Evolutionary conservation across 805 yeast species (phyloP), one percentile per base, ranked within the genome.

Genomic region (Maudiozyma bulderi): DNA sequence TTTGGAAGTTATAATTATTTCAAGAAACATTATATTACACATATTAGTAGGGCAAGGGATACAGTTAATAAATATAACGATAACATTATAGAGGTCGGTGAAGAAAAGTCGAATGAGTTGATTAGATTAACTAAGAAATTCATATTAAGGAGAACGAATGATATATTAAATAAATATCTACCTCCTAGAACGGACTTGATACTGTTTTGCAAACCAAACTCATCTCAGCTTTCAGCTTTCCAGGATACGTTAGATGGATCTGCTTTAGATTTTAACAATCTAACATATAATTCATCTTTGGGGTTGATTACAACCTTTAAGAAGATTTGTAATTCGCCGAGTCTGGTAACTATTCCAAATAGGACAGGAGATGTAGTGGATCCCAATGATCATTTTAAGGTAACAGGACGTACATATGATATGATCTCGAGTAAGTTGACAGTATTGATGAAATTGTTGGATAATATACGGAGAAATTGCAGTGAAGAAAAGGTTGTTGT

Each of bases 251-350:
- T 75, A 13, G 54, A 62, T 2, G 60, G 60, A 1, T 52, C 59
- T 1, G 58, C 64, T 1, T 40, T 61, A 14, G 59, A 58, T 32
- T 74, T 54, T 50, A 57, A 42, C 47, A 62, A 39, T 54, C 57
- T 49, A 54, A 61, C 58, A 40, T 57, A 54, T 55, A 70, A 62
- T 15, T 56, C 80, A 33, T 77, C 86, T 0, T 71, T 91, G 43
- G 77, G 82, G 2, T 69, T 88, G 45, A 90, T 91, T 14, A 82
- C 86, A 11, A 64, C 81, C 31, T 77, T 87, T 60, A 81, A 87
- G 55, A 90, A 90, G 59, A 74, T 88, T 1, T 87, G 96, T 62
- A 90, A 87, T 57, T 82, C 95, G 0, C 95, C 96, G 0, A 70
- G 80, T 0, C 68, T 90, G 33, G 58, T 85, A 3, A 26, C 20